Conservation (phyloP, 139 green algal genomes). For the Chlamydomonas schloesseri region DNA sequence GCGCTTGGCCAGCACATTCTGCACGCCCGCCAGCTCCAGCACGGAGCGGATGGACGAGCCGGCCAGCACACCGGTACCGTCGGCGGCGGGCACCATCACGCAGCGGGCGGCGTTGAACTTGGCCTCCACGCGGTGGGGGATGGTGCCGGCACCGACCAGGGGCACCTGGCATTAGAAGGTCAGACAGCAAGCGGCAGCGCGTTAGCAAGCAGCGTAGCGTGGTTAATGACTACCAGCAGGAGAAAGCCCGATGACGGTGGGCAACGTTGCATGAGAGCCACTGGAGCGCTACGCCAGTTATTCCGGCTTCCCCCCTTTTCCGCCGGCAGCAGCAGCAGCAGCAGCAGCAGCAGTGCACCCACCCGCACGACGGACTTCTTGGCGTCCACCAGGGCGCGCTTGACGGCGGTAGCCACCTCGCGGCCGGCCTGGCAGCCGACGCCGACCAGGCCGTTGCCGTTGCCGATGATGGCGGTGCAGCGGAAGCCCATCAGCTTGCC, state of each 20-base stretch:
- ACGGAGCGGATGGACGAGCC: conserved; percentile 89
- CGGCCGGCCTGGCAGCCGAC: conserved; percentile 90
- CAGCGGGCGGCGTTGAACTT: conserved; percentile 86
- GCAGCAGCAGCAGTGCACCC: conserved; percentile 59
- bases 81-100: conserved; percentile 90
- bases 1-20: conserved; percentile 96
- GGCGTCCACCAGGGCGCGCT: conserved; percentile 86
- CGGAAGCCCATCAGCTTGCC: conserved; percentile 96
- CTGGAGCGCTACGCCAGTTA: too few relatives aligned
- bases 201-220: too few relatives aligned
- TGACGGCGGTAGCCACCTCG: conserved; percentile 89
- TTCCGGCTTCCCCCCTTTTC: too few relatives aligned
- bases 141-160: conserved; percentile 77
- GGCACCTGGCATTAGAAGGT: conserved; percentile 36
- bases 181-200: conserved; percentile 12
- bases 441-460: conserved; percentile 81
- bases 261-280: conserved; percentile 68
- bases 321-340: too few relatives aligned
- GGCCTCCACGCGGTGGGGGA: conserved; percentile 90
- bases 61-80: conserved; percentile 88
- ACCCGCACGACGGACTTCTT: conserved; percentile 69
- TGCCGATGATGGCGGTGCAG: conserved; percentile 69
- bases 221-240: too few relatives aligned
- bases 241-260: too few relatives aligned
- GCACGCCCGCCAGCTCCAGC: conserved; percentile 91